Percentiles rank a stretch among this genome's conserved stretches.
Evolutionary conservation across 2,329 filamentous ascomycete genomes (phyloP).

Genomic region (Penicillium sp.): DNA sequence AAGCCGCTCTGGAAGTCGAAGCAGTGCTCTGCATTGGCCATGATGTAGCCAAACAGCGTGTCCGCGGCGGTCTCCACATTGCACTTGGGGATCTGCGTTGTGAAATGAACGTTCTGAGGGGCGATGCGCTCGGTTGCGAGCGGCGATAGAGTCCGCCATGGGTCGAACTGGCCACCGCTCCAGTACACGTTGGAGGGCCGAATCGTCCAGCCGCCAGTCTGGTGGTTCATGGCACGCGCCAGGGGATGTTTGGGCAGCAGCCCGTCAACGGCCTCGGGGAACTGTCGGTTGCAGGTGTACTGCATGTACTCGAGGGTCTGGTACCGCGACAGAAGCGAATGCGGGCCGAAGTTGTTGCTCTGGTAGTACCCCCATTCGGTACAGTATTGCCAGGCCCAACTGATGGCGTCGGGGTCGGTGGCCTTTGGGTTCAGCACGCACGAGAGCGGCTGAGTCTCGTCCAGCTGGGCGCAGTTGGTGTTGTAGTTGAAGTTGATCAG

Average conservation of each 20-base stretch:
- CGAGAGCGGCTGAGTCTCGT: constrained; percentile 21
- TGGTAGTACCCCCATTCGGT: constrained; percentile 54
- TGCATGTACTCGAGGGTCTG: constrained; percentile 47
- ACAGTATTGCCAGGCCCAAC: constrained; percentile 55
- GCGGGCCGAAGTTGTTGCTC: constrained; percentile 48
- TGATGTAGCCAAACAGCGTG: constrained; percentile 50
- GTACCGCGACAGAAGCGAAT: constrained; percentile 49
- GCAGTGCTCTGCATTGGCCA: constrained; percentile 49
- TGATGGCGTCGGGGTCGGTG: constrained; percentile 39
- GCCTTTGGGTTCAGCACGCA: constrained; percentile 41
- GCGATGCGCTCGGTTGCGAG: constrained; percentile 44
- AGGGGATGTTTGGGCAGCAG: constrained; percentile 45
- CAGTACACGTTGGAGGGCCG: constrained; percentile 54
- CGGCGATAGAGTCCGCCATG: constrained; percentile 50
- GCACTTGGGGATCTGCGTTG: constrained; percentile 46
- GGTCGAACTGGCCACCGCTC: constrained; percentile 52
- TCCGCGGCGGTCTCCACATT: constrained; percentile 34
- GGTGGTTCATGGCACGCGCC: constrained; percentile 40
- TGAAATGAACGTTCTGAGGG: constrained; percentile 38
- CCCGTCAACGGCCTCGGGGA: constrained; percentile 43
- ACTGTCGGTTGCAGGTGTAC: constrained; percentile 50
- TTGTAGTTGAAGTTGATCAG: constrained; percentile 41
- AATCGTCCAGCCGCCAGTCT: constrained; percentile 52
- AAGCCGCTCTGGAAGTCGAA: constrained; percentile 47
- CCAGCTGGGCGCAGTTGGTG: constrained; percentile 42